Base-by-base conservation (phyloP, 352 stramenopile genomes). In the Phytophthora sansomeana region DNA sequence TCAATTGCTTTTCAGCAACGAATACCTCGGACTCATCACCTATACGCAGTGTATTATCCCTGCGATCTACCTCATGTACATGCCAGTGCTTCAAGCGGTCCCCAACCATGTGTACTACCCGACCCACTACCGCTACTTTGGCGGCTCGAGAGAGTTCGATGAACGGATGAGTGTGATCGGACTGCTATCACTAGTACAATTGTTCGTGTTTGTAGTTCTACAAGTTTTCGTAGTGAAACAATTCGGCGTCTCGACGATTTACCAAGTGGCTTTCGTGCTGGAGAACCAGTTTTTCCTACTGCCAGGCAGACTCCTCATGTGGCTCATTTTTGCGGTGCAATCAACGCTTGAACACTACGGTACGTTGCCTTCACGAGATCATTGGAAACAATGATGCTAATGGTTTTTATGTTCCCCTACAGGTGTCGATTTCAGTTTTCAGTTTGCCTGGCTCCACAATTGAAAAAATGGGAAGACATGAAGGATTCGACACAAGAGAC, bases 191-290 rank as follows among this genome's bases (percentile, higher is more conserved):
- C 17, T 35, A 0, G 36, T 78, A 6, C 57, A 75, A 49, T 16
- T 78, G 9, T 1, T 46, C 0, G 19, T 78, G 5, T 38, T 75
- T 5, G 10, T 70, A 2, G 42, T 6, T 7, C 26, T 78, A 28
- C 62, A 75, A 59, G n/a, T 72, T 3, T 64, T 75, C 21, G 56
- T 78, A 16, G 43, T 57, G 4, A 67, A 57, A 14, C 54, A 57
- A 6, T 78, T 78, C 29, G 56, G 61, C 6, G 26, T 78, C 5
- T 58, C 71, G 16, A 57, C 68, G 1, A 56, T 88, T 13, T 76
- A 77, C n/a, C 75, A 82, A n/a, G 49, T 86, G 9, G 75, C 59
- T n/a, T 88, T 88, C 41, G 79, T 88, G 33, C 52, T 85, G 16
- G 73, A 89, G 41, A 72, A 51, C 0, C 72, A 81, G 5, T 68